Percentiles rank a stretch among this genome's conserved stretches.
Evolutionary conservation across 345 rosid species (phyloP).

Genomic region (Crucihimalaya himalaica): DNA sequence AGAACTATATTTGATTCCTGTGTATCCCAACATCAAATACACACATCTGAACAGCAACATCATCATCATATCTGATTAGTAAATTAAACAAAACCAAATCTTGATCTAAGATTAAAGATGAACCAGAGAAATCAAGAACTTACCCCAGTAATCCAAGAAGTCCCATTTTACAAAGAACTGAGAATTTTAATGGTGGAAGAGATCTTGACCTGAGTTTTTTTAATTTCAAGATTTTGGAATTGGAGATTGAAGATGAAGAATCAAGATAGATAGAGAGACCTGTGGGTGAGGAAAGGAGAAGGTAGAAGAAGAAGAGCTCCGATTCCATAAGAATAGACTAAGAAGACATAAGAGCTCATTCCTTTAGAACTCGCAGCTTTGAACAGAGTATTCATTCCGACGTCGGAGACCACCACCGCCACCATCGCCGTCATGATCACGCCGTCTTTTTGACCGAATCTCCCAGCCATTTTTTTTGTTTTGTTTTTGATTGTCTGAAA

Average conservation of each 20-base stretch:
- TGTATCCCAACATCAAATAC: slow-evolving; percentile 42
- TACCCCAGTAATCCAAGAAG: slow-evolving; percentile 53
- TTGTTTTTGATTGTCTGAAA: background rate
- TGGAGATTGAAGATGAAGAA: background rate
- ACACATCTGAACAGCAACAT: slow-evolving; percentile 37
- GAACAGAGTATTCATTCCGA: slow-evolving; percentile 40
- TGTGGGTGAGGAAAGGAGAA: slow-evolving; percentile 45
- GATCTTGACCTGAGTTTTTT: slow-evolving; percentile 34
- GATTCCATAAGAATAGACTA: slow-evolving; percentile 48
- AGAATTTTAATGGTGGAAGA: slow-evolving; percentile 40
- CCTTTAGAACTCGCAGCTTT: slow-evolving; percentile 56
- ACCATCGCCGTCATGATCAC: slow-evolving; percentile 52
- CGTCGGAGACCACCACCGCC: slow-evolving; percentile 32
- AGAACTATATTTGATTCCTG: slow-evolving; percentile 58
- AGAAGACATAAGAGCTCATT: slow-evolving; percentile 46
- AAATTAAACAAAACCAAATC: background rate
- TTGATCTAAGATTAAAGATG: background rate
- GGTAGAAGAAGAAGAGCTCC: slow-evolving; percentile 51
- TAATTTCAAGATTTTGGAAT: background rate
- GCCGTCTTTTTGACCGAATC: slow-evolving; percentile 28
- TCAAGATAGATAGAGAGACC: slow-evolving; percentile 29
- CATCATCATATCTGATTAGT: slow-evolving; percentile 1
- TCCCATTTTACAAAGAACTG: slow-evolving; percentile 44
- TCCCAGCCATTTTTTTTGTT: background rate
- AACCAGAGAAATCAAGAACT: slow-evolving; percentile 6